A percentile compares a stretch with the other conserved stretches of the same genome.
These are phyloP conservation scores for Barnettozyma sp. DNA, from an alignment of 805 yeast species.

Conservation along the genomic window DNA sequence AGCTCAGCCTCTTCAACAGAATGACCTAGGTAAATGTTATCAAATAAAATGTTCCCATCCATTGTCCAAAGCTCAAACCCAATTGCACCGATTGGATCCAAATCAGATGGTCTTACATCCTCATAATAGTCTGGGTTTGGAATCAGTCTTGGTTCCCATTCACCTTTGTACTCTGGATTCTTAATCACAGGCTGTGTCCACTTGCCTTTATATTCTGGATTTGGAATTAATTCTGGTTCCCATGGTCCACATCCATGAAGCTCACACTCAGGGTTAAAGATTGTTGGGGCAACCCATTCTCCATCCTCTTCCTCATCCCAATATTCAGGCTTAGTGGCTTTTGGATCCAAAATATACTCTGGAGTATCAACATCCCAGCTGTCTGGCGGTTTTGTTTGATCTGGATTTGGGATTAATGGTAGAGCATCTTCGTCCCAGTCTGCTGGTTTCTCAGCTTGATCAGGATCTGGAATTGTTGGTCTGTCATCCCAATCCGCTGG, in stretches of 20 bases:
- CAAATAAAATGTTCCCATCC: conserved; percentile 67
- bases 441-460: conserved; percentile 56
- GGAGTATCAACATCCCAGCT: conserved; percentile 71
- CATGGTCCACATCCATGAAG: conserved; percentile 76
- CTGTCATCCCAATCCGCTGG: conserved; percentile 84
- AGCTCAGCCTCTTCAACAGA: conserved; percentile 76
- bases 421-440: conserved; percentile 82
- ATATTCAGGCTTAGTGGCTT: conserved; percentile 57
- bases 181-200: conserved; percentile 64
- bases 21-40: conserved; percentile 82
- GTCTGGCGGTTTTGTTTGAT: conserved; percentile 54
- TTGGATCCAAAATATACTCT: conserved; percentile 59
- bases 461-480: conserved; percentile 60
- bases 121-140: conserved; percentile 65
- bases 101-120: conserved; percentile 49
- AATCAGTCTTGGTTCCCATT: conserved; percentile 62
- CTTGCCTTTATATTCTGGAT: conserved; percentile 68
- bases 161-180: conserved; percentile 77
- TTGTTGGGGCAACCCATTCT: conserved; percentile 65
- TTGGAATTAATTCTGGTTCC: conserved; percentile 58
- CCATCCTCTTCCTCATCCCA: conserved; percentile 95
- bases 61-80: conserved; percentile 91
- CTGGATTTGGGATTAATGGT: conserved; percentile 55
- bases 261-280: conserved; percentile 69
- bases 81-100: conserved; percentile 67